Evolutionary conservation across 768 basidiomycete species (phyloP), one percentile per base, ranked within the genome.

Genomic region (Arthromyces matolae): DNA sequence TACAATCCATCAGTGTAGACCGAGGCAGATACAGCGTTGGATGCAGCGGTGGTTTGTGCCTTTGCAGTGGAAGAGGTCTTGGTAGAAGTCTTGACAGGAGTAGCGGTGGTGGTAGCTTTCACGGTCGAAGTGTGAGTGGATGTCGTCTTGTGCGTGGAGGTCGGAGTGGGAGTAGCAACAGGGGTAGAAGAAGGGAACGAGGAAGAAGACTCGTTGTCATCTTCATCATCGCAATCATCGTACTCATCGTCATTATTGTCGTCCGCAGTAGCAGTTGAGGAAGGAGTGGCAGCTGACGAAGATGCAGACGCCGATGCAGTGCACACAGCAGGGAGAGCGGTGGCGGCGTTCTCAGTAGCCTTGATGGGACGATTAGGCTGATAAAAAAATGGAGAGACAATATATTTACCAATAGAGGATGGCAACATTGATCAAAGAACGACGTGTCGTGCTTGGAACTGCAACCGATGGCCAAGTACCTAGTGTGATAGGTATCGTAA

Each of bases 371-470:
- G 41, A 27, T 34, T 14, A 9, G 1, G 37, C 12, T 3, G 3
- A 41, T 6, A 48, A 8, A 39, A 14, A 20, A 10, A 1, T 4
- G 7, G 14, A n/a, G n/a, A n/a, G n/a, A n/a, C n/a, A 8, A 44
- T 18, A 16, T 44, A 64, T 74, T 32, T 61, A 83, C 83, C 59
- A 83, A 70, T 50, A 87, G 68, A 49, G 87, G 83, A 62, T 81
- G 81, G 73, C 88, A 87, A 61, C 90, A 91, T 23, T 68, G 57
- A 45, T 80, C 70, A 64, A 87, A 90, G 71, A 84, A 84, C 13
- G 63, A 38, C 8, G 73, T 72, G 60, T 70, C 65, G 57, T 79
- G 78, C 59, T 79, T 66, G 46, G 54, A 56, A 23, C 72, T 58
- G 59, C 79, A 82, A 40, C 68, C 71, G 53, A 86, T 61, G 34